Evolutionary conservation across 2,329 filamentous ascomycete species (phyloP), one percentile per base, ranked within the genome.

Genomic region (Penicillium thymicola): DNA sequence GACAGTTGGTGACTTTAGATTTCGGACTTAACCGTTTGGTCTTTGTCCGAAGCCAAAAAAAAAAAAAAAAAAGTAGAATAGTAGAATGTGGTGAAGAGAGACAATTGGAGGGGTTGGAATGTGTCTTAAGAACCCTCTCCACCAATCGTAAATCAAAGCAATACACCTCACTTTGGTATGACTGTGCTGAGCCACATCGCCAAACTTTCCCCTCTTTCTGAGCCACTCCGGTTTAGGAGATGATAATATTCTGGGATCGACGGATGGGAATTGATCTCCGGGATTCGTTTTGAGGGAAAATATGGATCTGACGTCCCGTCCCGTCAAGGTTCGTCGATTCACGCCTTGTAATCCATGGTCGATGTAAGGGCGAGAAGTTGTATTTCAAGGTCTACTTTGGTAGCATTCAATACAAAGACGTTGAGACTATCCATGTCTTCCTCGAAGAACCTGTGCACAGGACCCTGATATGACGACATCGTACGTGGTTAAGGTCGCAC

Each of bases 301-400:
- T 59, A 53, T 59, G 54, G 50, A 49, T 53, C 54, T 44, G 41
- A 66, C 70, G 70, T 69, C 65, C 70, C 71, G 71, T 70, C 67
- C 71, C 71, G 71, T 72, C 67, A 72, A 73, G 68, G 71, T 72
- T 72, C 64, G 66, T 66, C 66, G 59, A 60, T 63, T 64, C 65
- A 68, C 66, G 61, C n/a, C 60, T 59, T 59, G 50, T 59, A 66
- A 67, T 51, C 69, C 67, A 72, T 56, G 66, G 66, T 67, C 63
- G 62, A 66, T 57, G 66, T 65, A 71, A 71, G 69, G 69, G 47
- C 51, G 45, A 67, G 67, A 28, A 38, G 42, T 48, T 51, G 21
- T n/a, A 9, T 25, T 48, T 18, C n/a, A 43, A 44, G 38, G 16
- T 46, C 27, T 42, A 42, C 23, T 34, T 34, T 34, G 13, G 25